These are phyloP conservation scores for Cladobotryum protrusum DNA, from an alignment of 2,329 filamentous ascomycete genomes.

Conservation along the genomic window DNA sequence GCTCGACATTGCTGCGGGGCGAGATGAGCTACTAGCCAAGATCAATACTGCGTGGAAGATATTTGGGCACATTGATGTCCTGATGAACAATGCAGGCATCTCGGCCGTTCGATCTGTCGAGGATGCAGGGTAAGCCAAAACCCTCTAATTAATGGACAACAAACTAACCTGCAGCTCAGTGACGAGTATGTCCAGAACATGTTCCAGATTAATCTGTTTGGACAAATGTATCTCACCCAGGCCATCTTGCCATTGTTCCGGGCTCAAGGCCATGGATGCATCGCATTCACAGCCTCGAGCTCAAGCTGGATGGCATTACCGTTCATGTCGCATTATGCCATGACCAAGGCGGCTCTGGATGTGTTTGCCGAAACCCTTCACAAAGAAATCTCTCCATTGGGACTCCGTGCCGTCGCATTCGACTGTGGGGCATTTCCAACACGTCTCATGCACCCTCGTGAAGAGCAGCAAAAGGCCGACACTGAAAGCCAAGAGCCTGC, in stretches of 20 bases:
- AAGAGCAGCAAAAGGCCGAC: slow-evolving; percentile 11
- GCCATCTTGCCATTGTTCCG: slow-evolving; percentile 24
- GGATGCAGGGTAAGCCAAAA: slow-evolving; percentile 24
- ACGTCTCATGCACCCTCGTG: slow-evolving; percentile 21
- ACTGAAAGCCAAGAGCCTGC: slow-evolving; percentile 4
- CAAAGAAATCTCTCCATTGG: slow-evolving; percentile 23
- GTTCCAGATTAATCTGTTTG: slow-evolving; percentile 25
- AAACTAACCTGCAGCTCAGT: slow-evolving; percentile 9
- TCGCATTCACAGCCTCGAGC: slow-evolving; percentile 26
- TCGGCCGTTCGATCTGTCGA: slow-evolving; percentile 22
- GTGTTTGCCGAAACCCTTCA: slow-evolving; percentile 23
- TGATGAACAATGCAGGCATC: slow-evolving; percentile 30
- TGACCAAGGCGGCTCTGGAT: slow-evolving; percentile 24
- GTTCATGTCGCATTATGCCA: slow-evolving; percentile 25
- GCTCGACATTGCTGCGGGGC: slow-evolving; percentile 23
- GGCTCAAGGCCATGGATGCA: slow-evolving; percentile 16
- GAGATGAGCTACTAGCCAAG: slow-evolving; percentile 13
- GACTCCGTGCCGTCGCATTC: slow-evolving; percentile 24
- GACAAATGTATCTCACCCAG: slow-evolving; percentile 20
- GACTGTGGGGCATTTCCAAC: slow-evolving; percentile 28
- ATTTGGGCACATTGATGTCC: slow-evolving; percentile 27
- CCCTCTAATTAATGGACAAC: no score
- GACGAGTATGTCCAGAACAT: slow-evolving; percentile 19
- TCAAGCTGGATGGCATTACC: slow-evolving; percentile 23
- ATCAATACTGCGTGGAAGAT: slow-evolving; percentile 23